Percentiles rank a stretch among this genome's conserved stretches.
Evolutionary conservation across 768 basidiomycete genomes (phyloP).

Genomic region (Trametes meyenii): DNA sequence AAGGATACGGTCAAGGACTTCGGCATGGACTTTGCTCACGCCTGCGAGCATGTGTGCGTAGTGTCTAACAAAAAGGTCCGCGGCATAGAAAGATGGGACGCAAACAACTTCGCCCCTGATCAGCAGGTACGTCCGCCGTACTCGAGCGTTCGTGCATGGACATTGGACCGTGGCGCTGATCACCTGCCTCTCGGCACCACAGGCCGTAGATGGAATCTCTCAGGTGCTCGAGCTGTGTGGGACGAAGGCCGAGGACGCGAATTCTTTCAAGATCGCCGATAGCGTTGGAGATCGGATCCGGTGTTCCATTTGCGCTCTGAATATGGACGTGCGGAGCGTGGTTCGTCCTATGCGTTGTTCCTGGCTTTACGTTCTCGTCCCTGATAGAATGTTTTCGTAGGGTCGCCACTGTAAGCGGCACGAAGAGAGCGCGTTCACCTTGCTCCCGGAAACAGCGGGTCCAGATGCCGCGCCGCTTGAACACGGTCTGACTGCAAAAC

Average conservation of each 20-base stretch:
- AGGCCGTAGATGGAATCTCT: constrained; percentile 53
- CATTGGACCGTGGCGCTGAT: background rate
- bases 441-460: constrained; percentile 29
- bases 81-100: constrained; percentile 45
- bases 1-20: constrained; percentile 39
- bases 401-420: constrained; percentile 69
- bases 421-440: constrained; percentile 47
- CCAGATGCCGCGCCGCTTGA: constrained; percentile 25
- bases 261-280: constrained; percentile 27
- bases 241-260: constrained; percentile 36
- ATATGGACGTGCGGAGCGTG: constrained; percentile 50
- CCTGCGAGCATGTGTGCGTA: constrained; percentile 62
- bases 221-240: constrained; percentile 39
- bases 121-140: constrained; percentile 45
- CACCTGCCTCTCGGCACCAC: background rate
- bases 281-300: constrained; percentile 38
- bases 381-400: constrained; percentile 37
- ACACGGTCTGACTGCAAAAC: constrained; percentile 26
- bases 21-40: constrained; percentile 59
- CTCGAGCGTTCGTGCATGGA: background rate
- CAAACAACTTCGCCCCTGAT: constrained; percentile 59
- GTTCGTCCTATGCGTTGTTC: constrained; percentile 34
- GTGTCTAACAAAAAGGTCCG: constrained; percentile 31
- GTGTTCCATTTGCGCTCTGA: constrained; percentile 56
- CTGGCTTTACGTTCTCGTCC: background rate